Conservation (phyloP, 352 stramenopile genomes). For the Globisporangium radiosum region DNA sequence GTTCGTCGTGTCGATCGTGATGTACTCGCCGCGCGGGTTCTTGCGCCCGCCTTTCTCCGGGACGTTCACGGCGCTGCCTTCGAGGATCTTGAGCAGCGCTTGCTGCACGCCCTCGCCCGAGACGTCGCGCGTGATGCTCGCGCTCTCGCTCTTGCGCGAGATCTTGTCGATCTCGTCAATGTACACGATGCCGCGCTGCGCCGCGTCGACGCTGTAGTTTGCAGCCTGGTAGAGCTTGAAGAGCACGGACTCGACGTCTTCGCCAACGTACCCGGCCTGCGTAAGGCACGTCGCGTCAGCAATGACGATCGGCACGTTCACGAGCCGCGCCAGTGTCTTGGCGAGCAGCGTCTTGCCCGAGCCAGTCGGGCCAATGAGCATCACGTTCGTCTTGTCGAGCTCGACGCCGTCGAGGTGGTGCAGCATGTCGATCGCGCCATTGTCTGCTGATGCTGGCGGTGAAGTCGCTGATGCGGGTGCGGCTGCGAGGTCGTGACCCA, state of each 20-base stretch:
- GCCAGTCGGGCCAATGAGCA: conserved; percentile 94
- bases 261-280: conserved; percentile 97
- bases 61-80: conserved; percentile 97
- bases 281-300: conserved; percentile 96
- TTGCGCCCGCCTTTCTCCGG: conserved; percentile 96
- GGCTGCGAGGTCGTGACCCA: conserved; percentile 1
- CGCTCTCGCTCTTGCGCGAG: conserved; percentile 82
- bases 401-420: conserved; percentile 85
- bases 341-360: conserved; percentile 96
- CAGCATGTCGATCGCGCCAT: conserved; percentile 31
- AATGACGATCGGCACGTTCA: conserved; percentile 97
- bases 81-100: conserved; percentile 98
- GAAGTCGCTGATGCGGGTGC: background rate
- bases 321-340: conserved; percentile 94
- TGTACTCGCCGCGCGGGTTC: conserved; percentile 94
- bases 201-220: conserved; percentile 94
- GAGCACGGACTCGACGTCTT: conserved; percentile 98
- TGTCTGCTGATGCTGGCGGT: no score
- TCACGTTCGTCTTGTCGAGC: conserved; percentile 98
- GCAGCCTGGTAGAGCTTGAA: conserved; percentile 97
- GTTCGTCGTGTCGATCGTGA: conserved; percentile 98
- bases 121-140: conserved; percentile 95
- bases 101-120: conserved; percentile 98
- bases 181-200: conserved; percentile 96
- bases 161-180: conserved; percentile 99